A percentile compares a stretch with the other conserved stretches of the same genome.
Evolutionary conservation across 23 red algal genomes (phyloP).

Genomic region (Gracilariopsis chorda): DNA sequence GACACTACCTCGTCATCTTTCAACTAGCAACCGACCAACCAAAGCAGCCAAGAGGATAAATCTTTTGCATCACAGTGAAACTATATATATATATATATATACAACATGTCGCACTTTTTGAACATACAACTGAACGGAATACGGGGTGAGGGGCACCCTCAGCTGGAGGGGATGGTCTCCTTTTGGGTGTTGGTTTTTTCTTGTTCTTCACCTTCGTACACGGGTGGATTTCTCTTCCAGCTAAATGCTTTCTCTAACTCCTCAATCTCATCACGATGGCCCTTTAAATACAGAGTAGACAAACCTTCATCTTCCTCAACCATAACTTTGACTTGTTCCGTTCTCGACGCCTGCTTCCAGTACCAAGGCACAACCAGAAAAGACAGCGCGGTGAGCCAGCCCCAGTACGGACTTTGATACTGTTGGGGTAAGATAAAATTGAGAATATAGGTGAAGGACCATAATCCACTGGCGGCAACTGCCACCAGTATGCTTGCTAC

Average conservation of each 20-base stretch:
- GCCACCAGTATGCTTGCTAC: conserved; percentile 71
- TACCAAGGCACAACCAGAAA: conserved; percentile 73
- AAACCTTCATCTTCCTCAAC: conserved; percentile 50
- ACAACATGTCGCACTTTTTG: background rate
- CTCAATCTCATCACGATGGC: conserved; percentile 79
- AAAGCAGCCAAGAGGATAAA: too few species aligned
- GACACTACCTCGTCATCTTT: too few species aligned
- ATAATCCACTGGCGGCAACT: conserved; percentile 58
- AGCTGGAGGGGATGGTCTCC: background rate
- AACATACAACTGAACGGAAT: too few species aligned
- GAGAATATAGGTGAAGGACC: conserved; percentile 41
- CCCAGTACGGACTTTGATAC: conserved; percentile 44
- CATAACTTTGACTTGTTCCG: conserved; percentile 73
- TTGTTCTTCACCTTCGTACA: conserved; percentile 50
- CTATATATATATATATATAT: too few species aligned
- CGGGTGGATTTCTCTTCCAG: conserved; percentile 60
- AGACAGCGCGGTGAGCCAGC: conserved; percentile 8
- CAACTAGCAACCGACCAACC: too few species aligned
- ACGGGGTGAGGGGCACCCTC: too few species aligned
- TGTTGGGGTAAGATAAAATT: conserved; percentile 49
- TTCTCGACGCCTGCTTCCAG: conserved; percentile 57
- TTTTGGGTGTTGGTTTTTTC: background rate
- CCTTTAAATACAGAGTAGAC: conserved; percentile 70
- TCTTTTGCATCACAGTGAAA: too few species aligned
- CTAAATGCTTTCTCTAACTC: conserved; percentile 53